Conservation (phyloP, 2,329 filamentous ascomycete genomes). For the Colletotrichum sp. region DNA sequence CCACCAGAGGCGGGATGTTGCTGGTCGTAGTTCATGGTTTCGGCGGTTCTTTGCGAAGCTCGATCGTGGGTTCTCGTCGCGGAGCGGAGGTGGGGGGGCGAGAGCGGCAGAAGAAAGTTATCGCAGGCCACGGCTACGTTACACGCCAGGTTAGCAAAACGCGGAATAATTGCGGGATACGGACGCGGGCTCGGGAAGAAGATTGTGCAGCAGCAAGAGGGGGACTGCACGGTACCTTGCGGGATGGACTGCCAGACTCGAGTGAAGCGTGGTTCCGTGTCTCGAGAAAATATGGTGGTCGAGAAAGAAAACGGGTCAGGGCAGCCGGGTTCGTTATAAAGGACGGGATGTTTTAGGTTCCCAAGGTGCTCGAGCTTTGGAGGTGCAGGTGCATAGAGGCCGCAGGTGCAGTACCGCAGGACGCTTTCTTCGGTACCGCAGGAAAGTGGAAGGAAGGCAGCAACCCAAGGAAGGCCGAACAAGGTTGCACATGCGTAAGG, state of each 20-base stretch:
- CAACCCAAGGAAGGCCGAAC: neutral
- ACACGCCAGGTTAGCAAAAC: neutral
- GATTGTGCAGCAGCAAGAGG: neutral
- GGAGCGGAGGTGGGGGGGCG: neutral
- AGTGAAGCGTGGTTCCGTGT: neutral
- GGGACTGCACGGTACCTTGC: neutral
- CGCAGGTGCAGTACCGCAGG: neutral
- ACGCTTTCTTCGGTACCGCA: neutral
- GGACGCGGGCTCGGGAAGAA: neutral
- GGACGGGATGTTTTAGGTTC: constrained; percentile 2
- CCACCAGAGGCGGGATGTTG: constrained; percentile 6
- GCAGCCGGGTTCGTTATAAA: constrained; percentile 9
- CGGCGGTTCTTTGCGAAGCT: neutral
- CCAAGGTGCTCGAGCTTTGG: neutral
- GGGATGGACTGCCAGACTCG: neutral
- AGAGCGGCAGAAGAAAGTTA: neutral
- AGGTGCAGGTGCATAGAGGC: neutral
- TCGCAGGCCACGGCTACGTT: neutral
- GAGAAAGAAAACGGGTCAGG: neutral
- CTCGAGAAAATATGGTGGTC: neutral
- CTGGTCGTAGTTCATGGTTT: constrained; percentile 22
- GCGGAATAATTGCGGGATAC: neutral
- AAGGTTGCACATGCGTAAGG: neutral
- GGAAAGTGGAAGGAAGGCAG: neutral
- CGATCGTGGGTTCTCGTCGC: neutral